Evolutionary conservation across 2,329 filamentous ascomycete species (phyloP).

Genomic region (Mycogone perniciosa): DNA sequence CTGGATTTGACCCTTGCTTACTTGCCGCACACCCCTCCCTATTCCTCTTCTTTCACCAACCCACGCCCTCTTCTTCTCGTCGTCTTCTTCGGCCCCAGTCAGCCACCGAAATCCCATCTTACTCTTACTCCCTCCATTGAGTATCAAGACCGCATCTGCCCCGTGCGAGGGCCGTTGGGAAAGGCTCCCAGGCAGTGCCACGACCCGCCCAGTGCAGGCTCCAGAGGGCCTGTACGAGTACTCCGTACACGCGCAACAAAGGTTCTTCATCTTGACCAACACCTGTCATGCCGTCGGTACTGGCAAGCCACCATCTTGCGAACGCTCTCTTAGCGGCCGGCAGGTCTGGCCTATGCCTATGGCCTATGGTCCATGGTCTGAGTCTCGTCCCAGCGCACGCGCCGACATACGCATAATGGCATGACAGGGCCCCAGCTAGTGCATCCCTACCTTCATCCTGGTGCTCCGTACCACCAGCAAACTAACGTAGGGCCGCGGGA

Average conservation of each 20-base stretch:
- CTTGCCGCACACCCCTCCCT: conserved; percentile 6
- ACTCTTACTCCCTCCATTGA: conserved; percentile 9
- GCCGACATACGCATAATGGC: not conserved
- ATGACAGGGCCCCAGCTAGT: not conserved
- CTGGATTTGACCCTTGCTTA: conserved; percentile 9
- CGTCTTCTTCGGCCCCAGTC: conserved; percentile 2
- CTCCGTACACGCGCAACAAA: too few relatives aligned
- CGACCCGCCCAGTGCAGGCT: conserved; percentile 1
- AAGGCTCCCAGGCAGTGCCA: conserved; percentile 8
- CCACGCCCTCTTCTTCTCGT: too few relatives aligned
- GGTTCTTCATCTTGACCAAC: not conserved
- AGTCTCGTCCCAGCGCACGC: conserved; percentile 4
- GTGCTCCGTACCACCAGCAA: not conserved
- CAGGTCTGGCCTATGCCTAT: not conserved
- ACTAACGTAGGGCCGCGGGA: conserved; percentile 2
- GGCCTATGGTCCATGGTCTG: not conserved
- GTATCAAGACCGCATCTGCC: conserved; percentile 13
- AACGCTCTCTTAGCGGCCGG: conserved; percentile 11
- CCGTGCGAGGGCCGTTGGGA: conserved; percentile 14
- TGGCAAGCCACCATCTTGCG: conserved; percentile 16
- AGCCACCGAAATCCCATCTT: conserved; percentile 9
- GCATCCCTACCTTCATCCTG: not conserved
- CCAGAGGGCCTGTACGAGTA: not conserved
- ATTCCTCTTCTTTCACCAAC: not conserved
- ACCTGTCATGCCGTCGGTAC: conserved; percentile 15